Conservation (phyloP, 2,329 filamentous ascomycete genomes). For the Penicillium sp. region DNA sequence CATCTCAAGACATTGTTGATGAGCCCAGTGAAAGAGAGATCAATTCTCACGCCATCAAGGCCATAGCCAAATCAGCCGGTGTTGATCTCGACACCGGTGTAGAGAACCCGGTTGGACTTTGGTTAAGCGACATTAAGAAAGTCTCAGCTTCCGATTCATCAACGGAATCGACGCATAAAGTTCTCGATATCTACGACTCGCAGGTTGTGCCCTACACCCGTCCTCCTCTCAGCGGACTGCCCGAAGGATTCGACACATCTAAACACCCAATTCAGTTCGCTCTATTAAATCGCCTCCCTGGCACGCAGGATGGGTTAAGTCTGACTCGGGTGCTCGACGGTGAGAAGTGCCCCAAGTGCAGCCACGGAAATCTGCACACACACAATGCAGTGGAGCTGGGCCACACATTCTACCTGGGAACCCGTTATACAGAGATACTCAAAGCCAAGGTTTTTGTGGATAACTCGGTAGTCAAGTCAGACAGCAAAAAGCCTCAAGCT, state of each 20-base stretch:
- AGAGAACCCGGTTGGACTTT: constrained; percentile 55
- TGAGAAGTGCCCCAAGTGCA: constrained; percentile 70
- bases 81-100: constrained; percentile 69
- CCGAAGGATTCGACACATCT: constrained; percentile 25
- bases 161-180: constrained; percentile 2
- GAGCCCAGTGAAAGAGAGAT: constrained; percentile 39
- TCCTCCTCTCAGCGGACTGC: constrained; percentile 35
- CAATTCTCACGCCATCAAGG: constrained; percentile 64
- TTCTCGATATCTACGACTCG: constrained; percentile 40
- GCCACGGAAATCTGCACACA: constrained; percentile 57
- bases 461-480: constrained; percentile 19
- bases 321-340: constrained; percentile 63
- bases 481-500: constrained; percentile 25
- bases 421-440: constrained; percentile 76
- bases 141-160: constrained; percentile 15
- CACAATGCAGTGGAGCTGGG: constrained; percentile 81
- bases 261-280: constrained; percentile 31
- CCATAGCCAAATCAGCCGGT: constrained; percentile 44
- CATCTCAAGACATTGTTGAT: constrained; percentile 24
- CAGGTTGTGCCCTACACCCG: constrained; percentile 37
- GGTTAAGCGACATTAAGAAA: constrained; percentile 40
- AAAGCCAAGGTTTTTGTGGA: constrained; percentile 57
- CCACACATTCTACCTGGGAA: constrained; percentile 92
- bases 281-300: constrained; percentile 35
- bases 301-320: constrained; percentile 50